Percentiles rank a stretch among this genome's conserved stretches.
Evolutionary conservation across 2,329 filamentous ascomycete species (phyloP).

Genomic region (Knufia petricola): DNA sequence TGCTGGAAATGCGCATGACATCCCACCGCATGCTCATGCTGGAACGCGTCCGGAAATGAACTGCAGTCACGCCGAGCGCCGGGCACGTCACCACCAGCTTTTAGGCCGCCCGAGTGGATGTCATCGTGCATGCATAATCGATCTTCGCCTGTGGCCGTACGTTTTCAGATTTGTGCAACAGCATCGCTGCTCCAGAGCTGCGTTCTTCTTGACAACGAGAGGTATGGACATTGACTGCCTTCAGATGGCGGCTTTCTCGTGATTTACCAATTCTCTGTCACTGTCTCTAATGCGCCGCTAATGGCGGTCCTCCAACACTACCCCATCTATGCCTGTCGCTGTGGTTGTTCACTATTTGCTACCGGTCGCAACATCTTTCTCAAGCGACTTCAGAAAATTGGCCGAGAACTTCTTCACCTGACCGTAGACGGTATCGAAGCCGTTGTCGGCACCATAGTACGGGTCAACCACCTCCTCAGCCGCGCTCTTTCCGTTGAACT

Average conservation of each 20-base stretch:
- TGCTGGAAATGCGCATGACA: background rate
- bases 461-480: conserved; percentile 74
- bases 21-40: background rate
- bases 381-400: conserved; percentile 58
- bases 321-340: background rate
- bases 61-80: background rate
- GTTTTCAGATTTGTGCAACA: too few relatives aligned
- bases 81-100: background rate
- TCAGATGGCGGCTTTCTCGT: too few relatives aligned
- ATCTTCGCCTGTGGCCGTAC: too few relatives aligned
- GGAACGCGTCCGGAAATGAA: background rate
- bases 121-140: background rate
- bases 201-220: too few relatives aligned
- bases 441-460: conserved; percentile 78
- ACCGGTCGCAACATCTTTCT: conserved; percentile 22
- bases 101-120: background rate
- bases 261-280: too few relatives aligned
- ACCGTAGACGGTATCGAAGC: conserved; percentile 76
- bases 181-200: too few relatives aligned
- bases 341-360: background rate
- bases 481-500: conserved; percentile 53
- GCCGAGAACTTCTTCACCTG: conserved; percentile 68
- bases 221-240: too few relatives aligned
- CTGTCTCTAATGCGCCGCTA: conserved; percentile 1
- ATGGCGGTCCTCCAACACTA: background rate